These are phyloP conservation scores for Microbotryum silenes-acaulis DNA, from an alignment of 1,284 basidiomycete genomes.

Conservation along the genomic window DNA sequence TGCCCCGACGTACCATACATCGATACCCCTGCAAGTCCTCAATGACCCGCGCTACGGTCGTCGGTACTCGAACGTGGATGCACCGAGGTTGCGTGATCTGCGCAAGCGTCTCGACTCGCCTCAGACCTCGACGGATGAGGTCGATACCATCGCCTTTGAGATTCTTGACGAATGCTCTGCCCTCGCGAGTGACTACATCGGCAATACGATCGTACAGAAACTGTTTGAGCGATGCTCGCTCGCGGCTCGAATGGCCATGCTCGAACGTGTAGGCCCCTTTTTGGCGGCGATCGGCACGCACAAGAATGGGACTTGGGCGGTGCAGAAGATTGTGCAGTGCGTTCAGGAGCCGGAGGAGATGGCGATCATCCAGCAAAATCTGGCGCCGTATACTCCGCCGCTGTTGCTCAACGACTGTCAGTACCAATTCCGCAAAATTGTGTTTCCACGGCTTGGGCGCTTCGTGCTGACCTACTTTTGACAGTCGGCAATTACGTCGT, in stretches of 20 bases:
- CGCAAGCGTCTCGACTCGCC: conserved; percentile 81
- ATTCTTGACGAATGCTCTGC: conserved; percentile 74
- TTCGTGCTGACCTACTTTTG: conserved; percentile 48
- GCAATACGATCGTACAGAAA: conserved; percentile 70
- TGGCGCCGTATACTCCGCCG: conserved; percentile 86
- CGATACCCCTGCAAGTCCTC: conserved; percentile 54
- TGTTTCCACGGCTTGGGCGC: too few relatives aligned
- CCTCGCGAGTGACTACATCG: conserved; percentile 95
- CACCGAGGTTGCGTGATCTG: conserved; percentile 86
- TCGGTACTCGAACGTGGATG: conserved; percentile 61
- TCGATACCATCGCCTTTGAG: conserved; percentile 77
- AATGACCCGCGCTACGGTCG: conserved; percentile 23
- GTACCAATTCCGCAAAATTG: background rate
- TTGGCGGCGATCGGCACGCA: conserved; percentile 97
- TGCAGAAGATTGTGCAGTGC: conserved; percentile 97
- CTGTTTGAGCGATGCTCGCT: conserved; percentile 85
- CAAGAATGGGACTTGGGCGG: conserved; percentile 99
- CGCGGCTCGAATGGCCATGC: conserved; percentile 70
- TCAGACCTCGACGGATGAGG: conserved; percentile 72
- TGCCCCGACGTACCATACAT: conserved; percentile 86
- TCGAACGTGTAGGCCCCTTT: conserved; percentile 87
- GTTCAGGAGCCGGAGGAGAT: conserved; percentile 83
- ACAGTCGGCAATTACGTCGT: conserved; percentile 97
- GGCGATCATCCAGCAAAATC: conserved; percentile 69
- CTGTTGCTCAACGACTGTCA: conserved; percentile 56